These are phyloP conservation scores for Aspergillus tubingensis DNA, from an alignment of 2,329 filamentous ascomycete species.

Conservation along the genomic window DNA sequence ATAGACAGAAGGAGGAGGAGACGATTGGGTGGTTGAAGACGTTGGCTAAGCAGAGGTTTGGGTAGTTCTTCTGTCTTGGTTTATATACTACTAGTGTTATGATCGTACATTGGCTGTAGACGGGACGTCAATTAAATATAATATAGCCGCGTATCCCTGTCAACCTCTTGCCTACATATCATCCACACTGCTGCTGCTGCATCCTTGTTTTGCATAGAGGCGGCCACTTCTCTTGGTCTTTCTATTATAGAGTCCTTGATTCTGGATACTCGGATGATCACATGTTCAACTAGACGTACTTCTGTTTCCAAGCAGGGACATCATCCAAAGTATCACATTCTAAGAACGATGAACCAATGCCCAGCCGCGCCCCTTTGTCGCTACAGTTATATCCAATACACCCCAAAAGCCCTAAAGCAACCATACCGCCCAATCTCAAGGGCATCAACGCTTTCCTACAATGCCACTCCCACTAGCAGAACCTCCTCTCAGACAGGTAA, in stretches of 20 bases:
- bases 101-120: not conserved
- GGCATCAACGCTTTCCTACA: constrained; percentile 3
- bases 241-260: too few relatives aligned
- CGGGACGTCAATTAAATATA: not conserved
- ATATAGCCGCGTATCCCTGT: not conserved
- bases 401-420: constrained; percentile 14
- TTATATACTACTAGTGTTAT: not conserved
- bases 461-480: constrained; percentile 8
- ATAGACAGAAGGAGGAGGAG: constrained; percentile 75
- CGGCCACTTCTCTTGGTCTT: too few relatives aligned
- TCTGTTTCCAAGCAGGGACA: too few relatives aligned
- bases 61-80: constrained; percentile 34
- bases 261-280: too few relatives aligned
- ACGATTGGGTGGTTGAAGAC: constrained; percentile 80
- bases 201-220: too few relatives aligned
- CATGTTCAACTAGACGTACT: too few relatives aligned
- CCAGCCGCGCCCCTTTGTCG: too few relatives aligned
- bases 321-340: too few relatives aligned
- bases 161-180: too few relatives aligned
- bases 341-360: too few relatives aligned
- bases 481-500: constrained; percentile 21
- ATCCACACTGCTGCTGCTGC: too few relatives aligned
- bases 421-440: constrained; percentile 18
- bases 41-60: constrained; percentile 78
- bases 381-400: not conserved